Percentiles rank a stretch among this genome's conserved stretches.
These are phyloP conservation scores for Trifolium fragiferum DNA, from an alignment of 306 rosid species.

Conservation along the genomic window DNA sequence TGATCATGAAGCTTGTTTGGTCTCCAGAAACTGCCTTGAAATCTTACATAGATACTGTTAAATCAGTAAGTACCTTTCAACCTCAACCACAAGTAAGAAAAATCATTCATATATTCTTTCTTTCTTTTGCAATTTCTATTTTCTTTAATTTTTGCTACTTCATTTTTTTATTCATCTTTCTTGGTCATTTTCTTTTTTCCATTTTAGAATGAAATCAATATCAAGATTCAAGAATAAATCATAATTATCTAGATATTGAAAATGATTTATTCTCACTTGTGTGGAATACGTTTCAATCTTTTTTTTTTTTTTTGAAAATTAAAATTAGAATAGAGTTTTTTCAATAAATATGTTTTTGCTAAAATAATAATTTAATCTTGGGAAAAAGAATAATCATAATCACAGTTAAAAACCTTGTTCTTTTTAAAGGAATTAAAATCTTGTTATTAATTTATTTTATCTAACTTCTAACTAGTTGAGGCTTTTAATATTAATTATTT, in stretches of 20 bases:
- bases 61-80: slow-evolving; percentile 60
- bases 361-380: too few relatives aligned
- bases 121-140: neutral
- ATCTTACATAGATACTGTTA: slow-evolving; percentile 79
- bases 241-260: too few relatives aligned
- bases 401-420: neutral
- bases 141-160: neutral
- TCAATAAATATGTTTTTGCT: too few relatives aligned
- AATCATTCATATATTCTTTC: neutral
- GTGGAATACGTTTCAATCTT: too few relatives aligned
- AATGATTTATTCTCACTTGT: too few relatives aligned
- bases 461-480: neutral
- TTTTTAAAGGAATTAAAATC: too few relatives aligned
- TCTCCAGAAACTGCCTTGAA: slow-evolving; percentile 83
- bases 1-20: slow-evolving; percentile 90
- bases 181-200: neutral
- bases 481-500: neutral
- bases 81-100: neutral
- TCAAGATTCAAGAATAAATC: neutral
- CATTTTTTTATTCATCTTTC: neutral
- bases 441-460: neutral
- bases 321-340: too few relatives aligned
- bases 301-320: too few relatives aligned
- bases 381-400: too few relatives aligned
- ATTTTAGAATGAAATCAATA: neutral